Base-by-base conservation (phyloP, 2,329 filamentous ascomycete species). In the Colletotrichum somersetense region DNA sequence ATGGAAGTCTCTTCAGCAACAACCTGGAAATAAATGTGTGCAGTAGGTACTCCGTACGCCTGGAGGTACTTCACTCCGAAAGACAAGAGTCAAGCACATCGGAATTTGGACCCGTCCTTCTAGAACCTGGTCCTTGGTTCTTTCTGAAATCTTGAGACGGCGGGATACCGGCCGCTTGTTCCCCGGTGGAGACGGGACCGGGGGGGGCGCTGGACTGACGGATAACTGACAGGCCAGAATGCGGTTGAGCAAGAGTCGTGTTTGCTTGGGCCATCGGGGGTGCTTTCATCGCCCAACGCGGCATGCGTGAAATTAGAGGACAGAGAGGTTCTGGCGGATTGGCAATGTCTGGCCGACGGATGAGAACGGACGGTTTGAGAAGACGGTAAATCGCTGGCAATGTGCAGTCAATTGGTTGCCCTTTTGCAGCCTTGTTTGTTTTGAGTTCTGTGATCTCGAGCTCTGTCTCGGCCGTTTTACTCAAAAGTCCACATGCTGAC, bases 81-180 rank as follows among this genome's bases (percentile, higher is more conserved):
- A 56, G 50, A 67, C 33, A 44, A 48, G 66, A 68, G 58, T 64
- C 67, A 67, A 62, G 64, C 26, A 44, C 64, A 57, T 48, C 66
- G 52, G 53, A 50, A 63, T 33, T 14, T 14, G 46, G 65, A 52
- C 65, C 69, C 59, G 53, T 68, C 69, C 59, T 72, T 72, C 69
- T 68, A 68, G 69, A 68, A 72, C 65, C 65, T 67, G 65, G 65
- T 26, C 59, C 59, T 53, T 52, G 57, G 69, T 58, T 53, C 64
- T 67, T 52, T 57, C 48, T 72, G 69, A 72, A 68, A 72, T 59
- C 58, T 68, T 72, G 69, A 72, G 65, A 72, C 69, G 35, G 69
- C 69, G 69, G 69, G 52, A 72, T 63, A 33, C 52, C 69, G 65
- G 69, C 44, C 46, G 69, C 65, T 55, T 59, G 65, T 68, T 71